These are phyloP conservation scores for Cenococcum geophilum DNA, from an alignment of 495 filamentous ascomycete species.

Conservation along the genomic window DNA sequence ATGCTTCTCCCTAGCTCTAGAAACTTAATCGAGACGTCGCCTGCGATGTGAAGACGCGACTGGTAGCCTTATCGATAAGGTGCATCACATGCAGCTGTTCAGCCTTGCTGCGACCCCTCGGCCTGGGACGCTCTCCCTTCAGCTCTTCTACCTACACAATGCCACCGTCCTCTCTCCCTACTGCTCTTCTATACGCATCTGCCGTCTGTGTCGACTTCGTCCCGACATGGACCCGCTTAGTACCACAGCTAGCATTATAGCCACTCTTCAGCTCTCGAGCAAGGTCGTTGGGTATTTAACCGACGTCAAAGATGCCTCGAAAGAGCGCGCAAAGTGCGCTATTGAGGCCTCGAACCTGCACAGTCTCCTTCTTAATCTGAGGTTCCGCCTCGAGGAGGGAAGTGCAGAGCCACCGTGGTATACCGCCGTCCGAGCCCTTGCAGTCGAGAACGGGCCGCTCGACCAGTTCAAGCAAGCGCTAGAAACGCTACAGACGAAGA, in stretches of 20 bases:
- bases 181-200: constrained; percentile 9
- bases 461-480: constrained; percentile 30
- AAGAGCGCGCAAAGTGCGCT: constrained; percentile 27
- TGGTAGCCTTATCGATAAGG: constrained; percentile 8
- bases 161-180: constrained; percentile 8
- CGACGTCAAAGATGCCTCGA: constrained; percentile 35
- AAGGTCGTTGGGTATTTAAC: constrained; percentile 33
- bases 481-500: constrained; percentile 26
- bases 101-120: constrained; percentile 9
- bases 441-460: constrained; percentile 28
- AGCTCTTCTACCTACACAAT: constrained; percentile 14
- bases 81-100: constrained; percentile 4
- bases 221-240: constrained; percentile 30
- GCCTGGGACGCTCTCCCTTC: constrained; percentile 11
- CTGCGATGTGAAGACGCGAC: not conserved
- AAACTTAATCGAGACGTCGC: constrained; percentile 7
- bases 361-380: constrained; percentile 31
- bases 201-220: constrained; percentile 3
- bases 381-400: constrained; percentile 26
- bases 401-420: constrained; percentile 25
- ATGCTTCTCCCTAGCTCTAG: not conserved
- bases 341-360: constrained; percentile 27
- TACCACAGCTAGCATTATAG: constrained; percentile 33
- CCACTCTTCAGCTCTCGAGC: constrained; percentile 28
- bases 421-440: constrained; percentile 24